phyloP scores from a whole-genome alignment of 1,284 basidiomycete species.

The Tranzscheliella williamsii region DNA sequence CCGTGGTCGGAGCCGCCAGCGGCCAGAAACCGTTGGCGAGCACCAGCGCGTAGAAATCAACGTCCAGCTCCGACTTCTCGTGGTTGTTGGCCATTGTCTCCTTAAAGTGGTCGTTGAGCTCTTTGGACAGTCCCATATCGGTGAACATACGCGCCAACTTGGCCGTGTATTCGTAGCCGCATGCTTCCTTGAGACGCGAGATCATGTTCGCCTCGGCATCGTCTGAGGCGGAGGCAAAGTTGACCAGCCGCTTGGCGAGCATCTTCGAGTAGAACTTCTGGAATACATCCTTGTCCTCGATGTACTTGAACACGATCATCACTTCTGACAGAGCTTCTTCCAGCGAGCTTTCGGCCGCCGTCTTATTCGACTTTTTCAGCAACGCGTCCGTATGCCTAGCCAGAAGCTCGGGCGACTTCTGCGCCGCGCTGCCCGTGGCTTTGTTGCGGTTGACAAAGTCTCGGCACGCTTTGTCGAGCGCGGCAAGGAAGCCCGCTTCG shows the following conservation, averaged over 20 bases:
- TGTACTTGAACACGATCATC: constrained; percentile 98
- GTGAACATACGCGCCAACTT: constrained; percentile 99
- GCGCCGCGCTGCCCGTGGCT: constrained; percentile 66
- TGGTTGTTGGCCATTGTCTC: constrained; percentile 86
- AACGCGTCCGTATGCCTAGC: constrained; percentile 91
- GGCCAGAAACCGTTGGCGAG: constrained; percentile 98
- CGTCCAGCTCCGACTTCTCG: constrained; percentile 60
- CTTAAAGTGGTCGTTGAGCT: constrained; percentile 94
- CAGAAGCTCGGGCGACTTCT: constrained; percentile 84
- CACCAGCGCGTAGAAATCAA: constrained; percentile 91
- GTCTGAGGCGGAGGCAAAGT: constrained; percentile 88
- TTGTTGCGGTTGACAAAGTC: constrained; percentile 95
- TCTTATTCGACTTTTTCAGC: constrained; percentile 91
- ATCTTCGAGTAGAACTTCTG: constrained; percentile 98
- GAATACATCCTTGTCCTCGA: constrained; percentile 99
- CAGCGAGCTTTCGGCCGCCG: constrained; percentile 82
- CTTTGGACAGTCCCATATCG: constrained; percentile 93
- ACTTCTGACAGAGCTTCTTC: constrained; percentile 88
- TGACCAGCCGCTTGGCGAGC: constrained; percentile 90
- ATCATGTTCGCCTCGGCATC: constrained; percentile 99
- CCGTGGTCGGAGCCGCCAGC: constrained; percentile 77
- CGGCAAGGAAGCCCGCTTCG: constrained; percentile 92
- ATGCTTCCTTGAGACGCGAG: constrained; percentile 95
- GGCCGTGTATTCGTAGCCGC: constrained; percentile 97
- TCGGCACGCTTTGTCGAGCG: constrained; percentile 87